phyloP scores from a whole-genome alignment of 768 basidiomycete genomes.

The Polyporus arcularius region DNA sequence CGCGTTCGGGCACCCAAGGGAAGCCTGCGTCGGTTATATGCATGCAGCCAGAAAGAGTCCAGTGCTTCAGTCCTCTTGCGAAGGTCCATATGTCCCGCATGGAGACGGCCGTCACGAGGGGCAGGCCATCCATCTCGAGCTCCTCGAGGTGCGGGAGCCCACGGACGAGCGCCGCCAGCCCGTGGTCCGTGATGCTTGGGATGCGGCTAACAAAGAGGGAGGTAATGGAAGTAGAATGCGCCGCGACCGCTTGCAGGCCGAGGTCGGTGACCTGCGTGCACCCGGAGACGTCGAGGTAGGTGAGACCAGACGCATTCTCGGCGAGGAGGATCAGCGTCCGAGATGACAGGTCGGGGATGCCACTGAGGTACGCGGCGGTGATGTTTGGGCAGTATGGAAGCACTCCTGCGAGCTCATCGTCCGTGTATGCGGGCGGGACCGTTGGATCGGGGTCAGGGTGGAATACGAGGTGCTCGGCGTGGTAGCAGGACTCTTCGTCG shows the following conservation, averaged over 20 bases:
- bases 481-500: constrained; percentile 55
- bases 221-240: constrained; percentile 46
- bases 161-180: constrained; percentile 47
- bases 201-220: not conserved
- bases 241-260: constrained; percentile 72
- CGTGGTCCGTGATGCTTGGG: not conserved
- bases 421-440: constrained; percentile 39
- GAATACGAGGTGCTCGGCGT: constrained; percentile 62
- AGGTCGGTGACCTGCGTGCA: constrained; percentile 78
- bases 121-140: constrained; percentile 74
- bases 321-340: constrained; percentile 66
- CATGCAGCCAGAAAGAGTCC: constrained; percentile 78
- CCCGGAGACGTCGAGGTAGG: constrained; percentile 74
- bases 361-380: constrained; percentile 67
- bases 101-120: constrained; percentile 64
- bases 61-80: constrained; percentile 71
- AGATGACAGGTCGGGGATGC: constrained; percentile 69
- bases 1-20: constrained; percentile 33
- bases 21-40: constrained; percentile 80
- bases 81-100: constrained; percentile 83
- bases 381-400: constrained; percentile 64
- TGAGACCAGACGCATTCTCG: constrained; percentile 60
- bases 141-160: constrained; percentile 78
- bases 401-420: constrained; percentile 60
- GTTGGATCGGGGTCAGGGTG: constrained; percentile 36